phyloP scores from a whole-genome alignment of 1,139 yeast species.

The Lizanozyma gosingica region DNA sequence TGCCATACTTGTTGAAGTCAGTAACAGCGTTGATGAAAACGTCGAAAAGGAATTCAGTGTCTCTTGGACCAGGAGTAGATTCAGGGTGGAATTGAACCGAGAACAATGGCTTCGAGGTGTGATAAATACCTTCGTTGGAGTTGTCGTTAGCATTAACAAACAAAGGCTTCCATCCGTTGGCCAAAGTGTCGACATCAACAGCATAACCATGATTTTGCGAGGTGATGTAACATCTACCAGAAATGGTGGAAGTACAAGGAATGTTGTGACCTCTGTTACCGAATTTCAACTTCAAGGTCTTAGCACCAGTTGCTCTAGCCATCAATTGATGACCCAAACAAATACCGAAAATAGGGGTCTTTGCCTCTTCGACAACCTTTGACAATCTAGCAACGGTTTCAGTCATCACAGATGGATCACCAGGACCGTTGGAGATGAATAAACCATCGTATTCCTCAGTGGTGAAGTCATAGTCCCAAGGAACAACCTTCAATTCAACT shows the following conservation, averaged over 20 bases:
- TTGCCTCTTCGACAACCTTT: constrained; percentile 47
- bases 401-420: constrained; percentile 89
- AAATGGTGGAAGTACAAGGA: constrained; percentile 88
- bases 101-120: constrained; percentile 78
- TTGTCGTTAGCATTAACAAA: constrained; percentile 96
- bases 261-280: constrained; percentile 99
- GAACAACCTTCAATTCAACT: constrained; percentile 91
- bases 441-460: constrained; percentile 83
- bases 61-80: constrained; percentile 99
- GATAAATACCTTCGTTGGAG: constrained; percentile 97
- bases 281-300: constrained; percentile 83
- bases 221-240: constrained; percentile 96
- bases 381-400: constrained; percentile 53
- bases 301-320: constrained; percentile 94
- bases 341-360: constrained; percentile 89
- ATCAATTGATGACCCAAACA: constrained; percentile 98
- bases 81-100: constrained; percentile 99
- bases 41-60: constrained; percentile 94
- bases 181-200: constrained; percentile 71
- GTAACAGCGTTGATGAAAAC: constrained; percentile 79
- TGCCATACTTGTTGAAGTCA: constrained; percentile 46
- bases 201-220: constrained; percentile 99
- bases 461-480: constrained; percentile 87
- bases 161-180: constrained; percentile 84
- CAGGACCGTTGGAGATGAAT: constrained; percentile 97